phyloP scores from a whole-genome alignment of 78 protist genomes.

The Polysphondylium violaceum region DNA sequence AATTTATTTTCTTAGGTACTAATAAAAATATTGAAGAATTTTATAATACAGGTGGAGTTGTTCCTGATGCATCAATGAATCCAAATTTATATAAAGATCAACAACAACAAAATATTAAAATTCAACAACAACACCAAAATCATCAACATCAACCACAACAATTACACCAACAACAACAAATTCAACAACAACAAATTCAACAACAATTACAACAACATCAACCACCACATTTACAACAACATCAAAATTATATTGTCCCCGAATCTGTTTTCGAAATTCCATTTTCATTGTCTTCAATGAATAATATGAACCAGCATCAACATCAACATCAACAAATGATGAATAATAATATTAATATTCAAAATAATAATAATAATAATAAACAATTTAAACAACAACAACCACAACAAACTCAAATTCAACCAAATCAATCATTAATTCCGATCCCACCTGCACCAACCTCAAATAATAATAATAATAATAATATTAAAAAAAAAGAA shows the following conservation, averaged over 20 bases:
- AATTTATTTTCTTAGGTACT: too few species aligned
- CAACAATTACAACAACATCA: constrained; percentile 1
- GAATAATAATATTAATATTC: not conserved
- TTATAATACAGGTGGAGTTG: not conserved
- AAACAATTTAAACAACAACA: not conserved
- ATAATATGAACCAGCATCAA: not conserved
- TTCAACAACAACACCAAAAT: constrained; percentile 7
- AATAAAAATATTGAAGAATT: too few species aligned
- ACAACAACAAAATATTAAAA: not conserved
- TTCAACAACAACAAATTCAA: not conserved
- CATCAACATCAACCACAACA: constrained; percentile 40
- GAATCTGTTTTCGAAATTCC: constrained; percentile 57
- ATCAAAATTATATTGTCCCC: constrained; percentile 32
- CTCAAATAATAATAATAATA: not conserved
- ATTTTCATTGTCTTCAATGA: not conserved
- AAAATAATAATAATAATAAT: constrained; percentile 5
- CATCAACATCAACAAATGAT: not conserved
- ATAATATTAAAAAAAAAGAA: constrained; percentile 35
- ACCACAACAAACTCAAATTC: constrained; percentile 31
- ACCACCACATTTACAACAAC: constrained; percentile 15
- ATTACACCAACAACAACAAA: constrained; percentile 5
- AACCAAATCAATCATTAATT: constrained; percentile 29
- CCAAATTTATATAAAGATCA: too few species aligned
- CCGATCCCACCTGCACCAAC: constrained; percentile 18
- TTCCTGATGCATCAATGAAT: constrained; percentile 15